phyloP scores from a whole-genome alignment of 2,329 filamentous ascomycete species.

The Neonectria punicea region DNA sequence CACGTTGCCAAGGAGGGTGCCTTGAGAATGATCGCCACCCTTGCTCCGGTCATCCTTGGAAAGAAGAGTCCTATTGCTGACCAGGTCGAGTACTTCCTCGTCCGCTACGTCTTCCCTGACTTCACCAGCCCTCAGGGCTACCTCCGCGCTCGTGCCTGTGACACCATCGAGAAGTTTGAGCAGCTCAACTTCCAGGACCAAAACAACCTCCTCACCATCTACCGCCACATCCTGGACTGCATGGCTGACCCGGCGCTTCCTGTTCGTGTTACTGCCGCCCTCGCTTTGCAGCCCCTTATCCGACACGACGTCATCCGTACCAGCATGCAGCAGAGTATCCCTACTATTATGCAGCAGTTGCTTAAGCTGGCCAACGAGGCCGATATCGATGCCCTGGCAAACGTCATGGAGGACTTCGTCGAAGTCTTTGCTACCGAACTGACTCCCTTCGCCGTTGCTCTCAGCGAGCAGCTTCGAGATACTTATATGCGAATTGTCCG shows the following conservation, averaged over 20 bases:
- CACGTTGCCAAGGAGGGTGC: constrained; percentile 97
- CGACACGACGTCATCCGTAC: constrained; percentile 92
- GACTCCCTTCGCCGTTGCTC: constrained; percentile 94
- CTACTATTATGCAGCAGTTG: constrained; percentile 99
- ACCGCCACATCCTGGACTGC: constrained; percentile 94
- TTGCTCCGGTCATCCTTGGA: constrained; percentile 91
- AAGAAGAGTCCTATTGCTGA: constrained; percentile 99
- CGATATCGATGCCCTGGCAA: constrained; percentile 95
- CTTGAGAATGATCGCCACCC: constrained; percentile 93
- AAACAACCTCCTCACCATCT: constrained; percentile 95
- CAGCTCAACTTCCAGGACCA: constrained; percentile 96
- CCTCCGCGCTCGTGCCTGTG: constrained; percentile 92
- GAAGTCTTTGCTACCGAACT: constrained; percentile 98
- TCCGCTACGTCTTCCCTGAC: constrained; percentile 97
- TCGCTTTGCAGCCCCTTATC: constrained; percentile 95
- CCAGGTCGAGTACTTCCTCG: constrained; percentile 98
- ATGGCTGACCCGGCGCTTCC: constrained; percentile 96
- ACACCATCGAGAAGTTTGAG: constrained; percentile 98
- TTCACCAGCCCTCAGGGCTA: constrained; percentile 94
- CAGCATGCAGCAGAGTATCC: constrained; percentile 97
- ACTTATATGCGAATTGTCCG: constrained; percentile 95
- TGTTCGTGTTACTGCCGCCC: constrained; percentile 91
- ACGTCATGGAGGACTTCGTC: constrained; percentile 99
- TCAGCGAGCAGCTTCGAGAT: constrained; percentile 94
- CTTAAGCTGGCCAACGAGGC: constrained; percentile 97